These are phyloP conservation scores for Saksenaea oblongispora DNA, from an alignment of 371 early-diverging fungal species.

Conservation along the genomic window DNA sequence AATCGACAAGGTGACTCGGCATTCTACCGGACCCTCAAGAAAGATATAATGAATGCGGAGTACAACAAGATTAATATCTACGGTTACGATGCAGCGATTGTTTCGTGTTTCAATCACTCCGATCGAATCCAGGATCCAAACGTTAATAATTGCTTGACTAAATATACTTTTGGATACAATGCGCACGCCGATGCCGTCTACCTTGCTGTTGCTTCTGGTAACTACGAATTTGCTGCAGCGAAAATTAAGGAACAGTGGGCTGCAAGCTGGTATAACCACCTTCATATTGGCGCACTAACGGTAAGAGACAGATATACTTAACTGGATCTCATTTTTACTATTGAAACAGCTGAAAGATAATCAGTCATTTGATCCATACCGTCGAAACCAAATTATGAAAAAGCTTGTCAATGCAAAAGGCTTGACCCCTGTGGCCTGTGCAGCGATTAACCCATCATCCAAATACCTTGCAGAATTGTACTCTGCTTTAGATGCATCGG, in stretches of 20 bases:
- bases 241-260: conserved; percentile 18
- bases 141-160: conserved; percentile 3
- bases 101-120: background rate
- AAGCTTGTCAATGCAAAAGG: conserved; percentile 30
- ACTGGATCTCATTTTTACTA: background rate
- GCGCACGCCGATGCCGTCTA: conserved; percentile 27
- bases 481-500: conserved; percentile 40
- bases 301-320: conserved; percentile 21
- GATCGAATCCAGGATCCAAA: background rate
- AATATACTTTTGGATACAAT: background rate
- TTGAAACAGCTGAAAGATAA: conserved; percentile 16
- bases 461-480: conserved; percentile 42
- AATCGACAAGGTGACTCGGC: conserved; percentile 62
- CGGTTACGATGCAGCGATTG: background rate
- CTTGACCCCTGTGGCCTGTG: conserved; percentile 50
- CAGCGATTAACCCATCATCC: conserved; percentile 49
- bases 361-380: conserved; percentile 33
- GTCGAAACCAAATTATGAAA: conserved; percentile 52
- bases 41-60: conserved; percentile 19
- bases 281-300: conserved; percentile 49
- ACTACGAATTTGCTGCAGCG: conserved; percentile 30
- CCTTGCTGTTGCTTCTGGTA: conserved; percentile 46
- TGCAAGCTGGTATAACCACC: conserved; percentile 41
- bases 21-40: conserved; percentile 29
- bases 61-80: background rate